Conservation (phyloP, 1,139 yeast genomes). For the Candida sanyaensis region DNA sequence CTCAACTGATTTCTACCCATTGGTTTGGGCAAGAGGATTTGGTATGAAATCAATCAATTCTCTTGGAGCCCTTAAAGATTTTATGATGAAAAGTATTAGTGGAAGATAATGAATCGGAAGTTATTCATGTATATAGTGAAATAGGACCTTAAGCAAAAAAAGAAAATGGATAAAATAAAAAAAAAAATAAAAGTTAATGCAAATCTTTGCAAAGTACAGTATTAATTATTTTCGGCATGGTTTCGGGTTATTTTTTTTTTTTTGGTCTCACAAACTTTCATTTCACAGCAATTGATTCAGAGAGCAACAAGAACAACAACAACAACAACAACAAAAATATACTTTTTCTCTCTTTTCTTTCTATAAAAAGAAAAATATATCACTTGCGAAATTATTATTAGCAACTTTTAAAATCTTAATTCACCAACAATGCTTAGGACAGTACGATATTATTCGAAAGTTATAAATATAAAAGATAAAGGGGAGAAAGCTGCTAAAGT, state of each 20-base stretch:
- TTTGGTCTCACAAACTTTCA: background rate
- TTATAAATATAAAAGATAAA: slow-evolving; percentile 1
- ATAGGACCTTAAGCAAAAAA: too few species aligned
- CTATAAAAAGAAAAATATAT: background rate
- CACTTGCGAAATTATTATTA: background rate
- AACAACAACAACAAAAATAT: too few species aligned
- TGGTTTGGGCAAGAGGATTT: slow-evolving; percentile 71
- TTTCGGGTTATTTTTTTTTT: background rate
- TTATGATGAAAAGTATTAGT: slow-evolving; percentile 39
- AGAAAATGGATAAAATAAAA: too few species aligned
- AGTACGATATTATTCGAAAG: slow-evolving; percentile 5
- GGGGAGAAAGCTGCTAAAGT: slow-evolving; percentile 2
- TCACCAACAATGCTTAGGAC: slow-evolving; percentile 2
- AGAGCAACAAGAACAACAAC: too few species aligned
- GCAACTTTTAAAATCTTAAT: background rate
- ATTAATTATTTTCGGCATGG: background rate
- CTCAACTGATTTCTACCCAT: slow-evolving; percentile 69
- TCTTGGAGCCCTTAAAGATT: slow-evolving; percentile 60
- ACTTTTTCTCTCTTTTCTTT: background rate
- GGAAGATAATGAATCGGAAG: slow-evolving; percentile 19
- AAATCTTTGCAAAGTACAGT: too few species aligned
- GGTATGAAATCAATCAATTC: slow-evolving; percentile 74
- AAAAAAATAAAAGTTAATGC: too few species aligned
- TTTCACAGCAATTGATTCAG: background rate
- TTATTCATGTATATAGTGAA: too few species aligned